Conservation (phyloP, 768 basidiomycete species). For the Floccularia luteovirens region DNA sequence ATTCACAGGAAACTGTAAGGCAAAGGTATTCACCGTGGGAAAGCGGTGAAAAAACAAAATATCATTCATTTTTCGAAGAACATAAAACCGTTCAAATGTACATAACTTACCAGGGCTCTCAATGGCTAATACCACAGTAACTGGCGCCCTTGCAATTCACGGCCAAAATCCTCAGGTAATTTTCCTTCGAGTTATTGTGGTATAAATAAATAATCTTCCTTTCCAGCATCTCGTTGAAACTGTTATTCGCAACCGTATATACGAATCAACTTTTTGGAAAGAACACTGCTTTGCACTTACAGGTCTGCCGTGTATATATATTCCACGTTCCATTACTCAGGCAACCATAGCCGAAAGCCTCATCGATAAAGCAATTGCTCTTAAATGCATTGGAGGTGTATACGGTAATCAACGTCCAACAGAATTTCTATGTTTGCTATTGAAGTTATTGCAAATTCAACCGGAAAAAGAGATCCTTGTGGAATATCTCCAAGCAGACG, state of each 20-base stretch:
- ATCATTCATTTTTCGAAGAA: no score
- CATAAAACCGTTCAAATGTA: no score
- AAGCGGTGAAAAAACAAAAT: no score
- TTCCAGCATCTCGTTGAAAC: conserved; percentile 88
- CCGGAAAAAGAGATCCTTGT: conserved; percentile 96
- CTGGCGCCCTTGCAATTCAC: conserved; percentile 84
- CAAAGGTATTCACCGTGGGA: no score
- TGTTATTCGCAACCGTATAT: conserved; percentile 92
- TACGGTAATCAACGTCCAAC: conserved; percentile 95
- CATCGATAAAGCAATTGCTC: conserved; percentile 87
- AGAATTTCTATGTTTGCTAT: conserved; percentile 83
- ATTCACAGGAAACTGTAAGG: no score
- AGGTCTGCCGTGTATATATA: conserved; percentile 34
- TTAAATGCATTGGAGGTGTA: conserved; percentile 84
- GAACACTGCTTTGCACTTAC: conserved; percentile 98
- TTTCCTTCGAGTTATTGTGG: conserved; percentile 1
- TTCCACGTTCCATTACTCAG: neutral
- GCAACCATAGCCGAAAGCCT: conserved; percentile 68
- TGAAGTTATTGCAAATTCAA: conserved; percentile 95
- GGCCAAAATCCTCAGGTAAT: conserved; percentile 93
- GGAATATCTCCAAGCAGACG: conserved; percentile 92
- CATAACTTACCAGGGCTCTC: no score
- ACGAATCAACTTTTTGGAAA: conserved; percentile 95
- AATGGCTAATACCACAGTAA: conserved; percentile 93
- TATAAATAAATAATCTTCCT: conserved; percentile 10